Percentiles rank a stretch among this genome's conserved stretches.
Conservation (phyloP, 1,284 basidiomycete species). For the Ceratobasidium sp. region DNA sequence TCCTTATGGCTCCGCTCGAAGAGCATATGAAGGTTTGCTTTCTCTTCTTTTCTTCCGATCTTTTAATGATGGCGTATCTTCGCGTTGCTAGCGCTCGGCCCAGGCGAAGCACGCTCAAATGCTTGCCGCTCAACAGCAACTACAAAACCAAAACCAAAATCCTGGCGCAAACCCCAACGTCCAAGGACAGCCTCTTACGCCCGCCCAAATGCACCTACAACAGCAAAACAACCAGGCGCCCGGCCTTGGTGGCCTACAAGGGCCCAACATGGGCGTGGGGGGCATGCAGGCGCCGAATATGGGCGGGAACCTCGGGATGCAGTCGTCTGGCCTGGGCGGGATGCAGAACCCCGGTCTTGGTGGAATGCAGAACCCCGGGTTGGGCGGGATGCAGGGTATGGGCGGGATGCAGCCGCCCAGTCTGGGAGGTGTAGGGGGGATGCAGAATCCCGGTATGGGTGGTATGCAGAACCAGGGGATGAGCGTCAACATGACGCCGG, state of each 20-base stretch:
- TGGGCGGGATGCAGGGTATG: background rate
- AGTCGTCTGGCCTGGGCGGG: slow-evolving; percentile 10
- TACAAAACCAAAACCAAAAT: slow-evolving; percentile 21
- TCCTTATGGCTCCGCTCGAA: slow-evolving; percentile 18
- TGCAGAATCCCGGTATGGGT: slow-evolving; percentile 16
- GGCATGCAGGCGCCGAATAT: slow-evolving; percentile 16
- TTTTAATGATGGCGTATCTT: background rate
- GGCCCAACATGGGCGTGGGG: slow-evolving; percentile 13
- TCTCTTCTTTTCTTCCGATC: background rate
- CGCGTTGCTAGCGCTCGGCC: slow-evolving; percentile 16
- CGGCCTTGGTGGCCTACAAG: slow-evolving; percentile 9
- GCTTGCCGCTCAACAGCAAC: slow-evolving; percentile 33
- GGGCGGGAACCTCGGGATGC: slow-evolving; percentile 3
- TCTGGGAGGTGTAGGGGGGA: background rate
- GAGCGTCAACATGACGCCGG: slow-evolving; percentile 17
- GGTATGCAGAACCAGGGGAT: slow-evolving; percentile 6
- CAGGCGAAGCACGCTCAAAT: slow-evolving; percentile 31
- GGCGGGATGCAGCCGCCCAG: background rate
- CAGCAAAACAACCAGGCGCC: slow-evolving; percentile 11
- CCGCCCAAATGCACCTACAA: slow-evolving; percentile 39
- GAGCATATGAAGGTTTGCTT: slow-evolving; percentile 36
- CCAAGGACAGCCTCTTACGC: slow-evolving; percentile 10
- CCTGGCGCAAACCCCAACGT: background rate
- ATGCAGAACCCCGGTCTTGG: slow-evolving; percentile 25
- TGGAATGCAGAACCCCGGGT: slow-evolving; percentile 21